Conservation (phyloP, 1,284 basidiomycete species). For the Macrocystidia cucumis region DNA sequence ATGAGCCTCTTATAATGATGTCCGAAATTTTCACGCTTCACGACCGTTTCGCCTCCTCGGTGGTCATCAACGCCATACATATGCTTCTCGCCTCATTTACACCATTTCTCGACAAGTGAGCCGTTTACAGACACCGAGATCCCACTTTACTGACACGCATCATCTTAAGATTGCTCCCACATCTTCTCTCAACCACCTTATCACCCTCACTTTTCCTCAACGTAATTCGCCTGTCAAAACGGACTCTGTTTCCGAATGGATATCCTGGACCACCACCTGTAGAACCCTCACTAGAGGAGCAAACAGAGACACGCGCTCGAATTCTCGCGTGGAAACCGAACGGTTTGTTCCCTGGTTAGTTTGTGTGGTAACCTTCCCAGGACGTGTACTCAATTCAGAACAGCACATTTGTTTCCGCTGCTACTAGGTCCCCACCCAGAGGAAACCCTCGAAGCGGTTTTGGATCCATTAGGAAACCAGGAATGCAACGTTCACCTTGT, state of each 20-base stretch:
- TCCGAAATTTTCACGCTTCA: conserved; percentile 40
- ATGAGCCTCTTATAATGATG: conserved; percentile 30
- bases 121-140: conserved; percentile 14
- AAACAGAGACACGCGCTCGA: conserved; percentile 45
- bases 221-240: conserved; percentile 44
- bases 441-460: conserved; percentile 35
- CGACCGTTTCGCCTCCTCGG: conserved; percentile 36
- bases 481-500: conserved; percentile 63
- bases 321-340: conserved; percentile 39
- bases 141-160: conserved; percentile 4
- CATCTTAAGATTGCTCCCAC: conserved; percentile 47
- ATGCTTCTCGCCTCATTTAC: conserved; percentile 29
- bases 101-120: conserved; percentile 45
- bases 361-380: conserved; percentile 4
- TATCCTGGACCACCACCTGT: conserved; percentile 61
- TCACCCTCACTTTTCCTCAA: conserved; percentile 42
- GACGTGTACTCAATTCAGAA: conserved; percentile 2
- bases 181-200: conserved; percentile 50
- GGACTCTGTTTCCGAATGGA: conserved; percentile 72
- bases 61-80: conserved; percentile 27
- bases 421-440: conserved; percentile 40
- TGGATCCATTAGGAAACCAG: conserved; percentile 50
- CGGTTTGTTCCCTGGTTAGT: conserved; percentile 39
- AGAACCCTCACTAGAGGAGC: conserved; percentile 67
- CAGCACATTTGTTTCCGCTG: conserved; percentile 30